These are phyloP conservation scores for Leccinum aurantiacum DNA, from an alignment of 768 basidiomycete genomes.

Conservation along the genomic window DNA sequence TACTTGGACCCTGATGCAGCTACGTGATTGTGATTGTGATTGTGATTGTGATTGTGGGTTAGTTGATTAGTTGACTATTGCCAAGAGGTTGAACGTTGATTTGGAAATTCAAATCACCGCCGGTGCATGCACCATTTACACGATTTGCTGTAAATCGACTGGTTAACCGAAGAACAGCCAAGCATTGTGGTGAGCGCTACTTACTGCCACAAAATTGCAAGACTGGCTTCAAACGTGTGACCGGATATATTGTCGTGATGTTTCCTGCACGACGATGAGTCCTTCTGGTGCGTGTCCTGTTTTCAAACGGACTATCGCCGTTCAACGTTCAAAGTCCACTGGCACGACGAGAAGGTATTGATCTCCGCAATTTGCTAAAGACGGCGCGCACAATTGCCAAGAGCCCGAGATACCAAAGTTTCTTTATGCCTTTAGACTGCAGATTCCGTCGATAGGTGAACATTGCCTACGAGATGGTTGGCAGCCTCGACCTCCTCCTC, in stretches of 20 bases:
- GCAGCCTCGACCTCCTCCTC: neutral
- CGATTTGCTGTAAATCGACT: neutral
- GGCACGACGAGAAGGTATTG: neutral
- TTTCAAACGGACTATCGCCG: neutral
- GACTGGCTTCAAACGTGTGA: neutral
- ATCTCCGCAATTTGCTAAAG: neutral
- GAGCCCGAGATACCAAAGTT: neutral
- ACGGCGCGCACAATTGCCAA: too few species aligned
- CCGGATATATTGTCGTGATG: neutral
- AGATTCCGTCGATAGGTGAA: too few species aligned
- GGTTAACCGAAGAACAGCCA: neutral
- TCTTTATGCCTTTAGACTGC: neutral
- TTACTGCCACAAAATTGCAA: neutral
- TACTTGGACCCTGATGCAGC: neutral
- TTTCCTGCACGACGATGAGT: neutral
- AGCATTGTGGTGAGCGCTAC: neutral
- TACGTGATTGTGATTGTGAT: neutral
- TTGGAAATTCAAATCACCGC: neutral
- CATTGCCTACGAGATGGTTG: too few species aligned
- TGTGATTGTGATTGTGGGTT: neutral
- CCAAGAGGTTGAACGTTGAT: neutral
- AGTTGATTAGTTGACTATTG: neutral
- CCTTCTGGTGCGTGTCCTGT: neutral
- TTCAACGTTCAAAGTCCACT: neutral
- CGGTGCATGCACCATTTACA: neutral